Conservation (phyloP, 306 rosid species). For the Lupinus albus region DNA sequence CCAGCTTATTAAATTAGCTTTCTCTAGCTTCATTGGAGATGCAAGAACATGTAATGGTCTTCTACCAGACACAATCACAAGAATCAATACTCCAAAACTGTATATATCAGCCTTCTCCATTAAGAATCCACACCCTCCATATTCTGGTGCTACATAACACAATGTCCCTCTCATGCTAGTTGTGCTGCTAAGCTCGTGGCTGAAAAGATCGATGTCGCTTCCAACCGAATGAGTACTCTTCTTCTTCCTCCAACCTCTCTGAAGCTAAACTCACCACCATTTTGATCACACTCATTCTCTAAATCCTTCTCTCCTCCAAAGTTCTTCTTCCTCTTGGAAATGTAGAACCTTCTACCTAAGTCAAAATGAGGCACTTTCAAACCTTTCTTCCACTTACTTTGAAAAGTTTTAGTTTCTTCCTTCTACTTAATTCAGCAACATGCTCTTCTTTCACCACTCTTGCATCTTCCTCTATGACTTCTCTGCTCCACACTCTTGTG, state of each 20-base stretch:
- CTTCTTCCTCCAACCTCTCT: conserved; percentile 85
- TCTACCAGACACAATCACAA: conserved; percentile 89
- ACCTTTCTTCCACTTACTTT: conserved; percentile 68
- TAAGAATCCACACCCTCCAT: conserved; percentile 77
- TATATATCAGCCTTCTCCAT: conserved; percentile 93
- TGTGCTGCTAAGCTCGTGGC: conserved; percentile 97
- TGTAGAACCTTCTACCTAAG: conserved; percentile 62
- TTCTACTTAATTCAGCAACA: conserved; percentile 81
- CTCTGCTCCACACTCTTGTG: too few species aligned
- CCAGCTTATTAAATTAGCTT: conserved; percentile 92
- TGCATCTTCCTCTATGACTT: too few species aligned
- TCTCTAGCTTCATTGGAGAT: conserved; percentile 96
- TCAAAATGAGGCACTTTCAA: conserved; percentile 77
- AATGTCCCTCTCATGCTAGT: conserved; percentile 95
- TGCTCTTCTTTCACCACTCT: conserved; percentile 98
- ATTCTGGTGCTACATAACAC: conserved; percentile 92
- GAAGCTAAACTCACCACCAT: conserved; percentile 78
- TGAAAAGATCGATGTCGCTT: conserved; percentile 79
- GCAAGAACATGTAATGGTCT: conserved; percentile 86
- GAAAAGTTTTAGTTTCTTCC: conserved; percentile 54
- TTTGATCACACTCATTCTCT: conserved; percentile 53
- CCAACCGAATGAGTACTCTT: conserved; percentile 55
- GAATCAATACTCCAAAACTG: conserved; percentile 88
- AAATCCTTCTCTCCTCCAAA: conserved; percentile 46
- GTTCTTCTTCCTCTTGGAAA: conserved; percentile 50